Percentiles rank a stretch among this genome's conserved stretches.
These are phyloP conservation scores for Ascochyta lentis DNA, from an alignment of 2,329 filamentous ascomycete species.

Conservation along the genomic window DNA sequence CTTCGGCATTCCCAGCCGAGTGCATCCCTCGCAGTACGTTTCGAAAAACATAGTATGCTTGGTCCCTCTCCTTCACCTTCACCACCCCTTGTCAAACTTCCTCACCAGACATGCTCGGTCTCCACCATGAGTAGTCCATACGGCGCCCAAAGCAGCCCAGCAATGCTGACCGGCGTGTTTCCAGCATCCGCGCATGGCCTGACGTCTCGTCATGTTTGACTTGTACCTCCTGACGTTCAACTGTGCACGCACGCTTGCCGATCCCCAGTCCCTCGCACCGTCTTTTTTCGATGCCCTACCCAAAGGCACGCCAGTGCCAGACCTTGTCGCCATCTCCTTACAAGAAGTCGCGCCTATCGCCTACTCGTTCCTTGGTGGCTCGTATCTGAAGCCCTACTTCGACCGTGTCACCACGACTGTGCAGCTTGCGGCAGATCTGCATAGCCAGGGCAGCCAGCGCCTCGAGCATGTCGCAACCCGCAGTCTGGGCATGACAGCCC, in stretches of 20 bases:
- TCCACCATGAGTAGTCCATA: background rate
- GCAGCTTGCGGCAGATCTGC: constrained; percentile 67
- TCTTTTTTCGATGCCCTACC: constrained; percentile 63
- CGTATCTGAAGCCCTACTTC: constrained; percentile 79
- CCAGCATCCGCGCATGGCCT: constrained; percentile 16
- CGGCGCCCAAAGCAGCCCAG: constrained; percentile 13
- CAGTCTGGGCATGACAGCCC: constrained; percentile 87
- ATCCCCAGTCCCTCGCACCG: constrained; percentile 72
- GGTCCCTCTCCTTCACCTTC: too few species aligned
- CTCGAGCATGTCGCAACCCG: constrained; percentile 75
- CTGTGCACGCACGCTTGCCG: constrained; percentile 75
- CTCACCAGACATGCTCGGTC: too few species aligned
- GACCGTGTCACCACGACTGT: constrained; percentile 74
- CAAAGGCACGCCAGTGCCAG: constrained; percentile 62
- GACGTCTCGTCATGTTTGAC: constrained; percentile 57
- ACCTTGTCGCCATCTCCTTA: constrained; percentile 71
- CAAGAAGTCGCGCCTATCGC: constrained; percentile 90
- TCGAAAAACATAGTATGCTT: background rate
- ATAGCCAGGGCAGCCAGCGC: constrained; percentile 49
- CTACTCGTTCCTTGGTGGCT: constrained; percentile 83
- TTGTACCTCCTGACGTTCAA: constrained; percentile 89
- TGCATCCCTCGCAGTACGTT: background rate
- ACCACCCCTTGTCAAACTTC: too few species aligned
- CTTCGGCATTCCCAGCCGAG: background rate
- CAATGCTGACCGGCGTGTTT: constrained; percentile 29